Base-by-base conservation (phyloP, 805 yeast species). In the Pichia membranifaciens region DNA sequence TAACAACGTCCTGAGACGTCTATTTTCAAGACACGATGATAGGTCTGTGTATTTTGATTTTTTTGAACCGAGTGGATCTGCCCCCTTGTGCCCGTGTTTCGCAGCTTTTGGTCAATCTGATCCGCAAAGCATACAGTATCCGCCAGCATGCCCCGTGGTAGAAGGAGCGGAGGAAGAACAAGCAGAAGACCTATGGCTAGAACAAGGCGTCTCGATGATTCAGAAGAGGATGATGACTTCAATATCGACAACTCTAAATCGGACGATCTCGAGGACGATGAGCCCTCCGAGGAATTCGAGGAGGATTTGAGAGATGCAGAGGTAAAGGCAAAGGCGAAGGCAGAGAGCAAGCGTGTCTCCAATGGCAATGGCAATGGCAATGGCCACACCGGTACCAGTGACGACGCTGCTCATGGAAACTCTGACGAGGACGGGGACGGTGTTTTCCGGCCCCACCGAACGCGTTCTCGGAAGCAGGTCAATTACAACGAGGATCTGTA, bases 401-500 rank as follows among this genome's bases (percentile, higher is more conserved):
- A 29, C 13, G 43, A 41, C 7, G 52, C 47, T 12, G 53, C 48
- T 6, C 53, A 50, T 8, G 7, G 23, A 10, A 8, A 17, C 23
- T 15, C 21, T n/a, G 29, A 37, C 2, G 58, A 57, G 5, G 60
- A 53, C 4, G 61, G 56, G 4, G 57, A 57, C 15, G 60, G 54
- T 29, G 47, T 32, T 8, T 38, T 45, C 36, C 61, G 54, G 52
- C 51, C 57, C 13, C 59, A 57, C 34, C 52, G 64, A 37, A 62
- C 59, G 41, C 57, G 66, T 42, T 41, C 70, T 59, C 55, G 62
- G 25, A 55, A 55, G 33, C 41, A 56, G 12, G 60, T 65, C 22
- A 65, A 64, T 45, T 65, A 65, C 41, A 65, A 65, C 42, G 69
- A 65, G 48, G 69, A 65, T 45, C 57, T 53, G 16, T 51, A 51